phyloP scores from a whole-genome alignment of 1,284 basidiomycete genomes.

The Tremellales sp. region DNA sequence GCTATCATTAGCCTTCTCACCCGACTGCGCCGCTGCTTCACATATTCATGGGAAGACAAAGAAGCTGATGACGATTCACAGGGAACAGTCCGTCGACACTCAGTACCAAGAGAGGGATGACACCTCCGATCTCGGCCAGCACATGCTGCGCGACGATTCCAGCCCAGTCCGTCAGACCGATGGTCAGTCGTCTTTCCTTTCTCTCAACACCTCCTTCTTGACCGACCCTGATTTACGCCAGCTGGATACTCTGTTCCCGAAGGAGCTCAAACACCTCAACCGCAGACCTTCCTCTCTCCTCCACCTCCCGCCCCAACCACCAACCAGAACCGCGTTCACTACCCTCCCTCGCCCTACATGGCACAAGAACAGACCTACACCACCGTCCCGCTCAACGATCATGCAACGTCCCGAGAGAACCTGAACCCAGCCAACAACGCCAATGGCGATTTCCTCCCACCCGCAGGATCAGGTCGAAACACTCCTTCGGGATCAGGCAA shows the following conservation, averaged over 20 bases:
- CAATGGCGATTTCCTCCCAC: not conserved
- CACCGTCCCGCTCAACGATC: conserved; percentile 35
- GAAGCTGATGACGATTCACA: not conserved
- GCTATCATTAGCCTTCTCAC: not conserved
- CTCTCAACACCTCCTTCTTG: too few relatives aligned
- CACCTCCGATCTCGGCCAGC: not conserved
- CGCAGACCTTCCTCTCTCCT: not conserved
- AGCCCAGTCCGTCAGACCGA: not conserved
- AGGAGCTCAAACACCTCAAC: not conserved
- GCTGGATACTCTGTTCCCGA: not conserved
- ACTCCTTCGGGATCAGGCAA: conserved; percentile 23
- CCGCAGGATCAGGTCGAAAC: conserved; percentile 11
- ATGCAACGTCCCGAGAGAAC: not conserved
- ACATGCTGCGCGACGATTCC: not conserved
- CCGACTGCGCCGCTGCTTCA: not conserved
- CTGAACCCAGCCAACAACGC: not conserved
- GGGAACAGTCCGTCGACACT: not conserved
- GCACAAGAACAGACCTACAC: conserved; percentile 20
- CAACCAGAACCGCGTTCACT: conserved; percentile 26
- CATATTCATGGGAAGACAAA: not conserved
- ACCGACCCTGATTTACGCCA: too few relatives aligned
- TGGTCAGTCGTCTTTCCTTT: not conserved
- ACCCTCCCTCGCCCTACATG: conserved; percentile 33
- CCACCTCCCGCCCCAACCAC: conserved; percentile 11
- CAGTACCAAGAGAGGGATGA: not conserved